These are phyloP conservation scores for Emergomyces pasteurianus DNA, from an alignment of 2,329 filamentous ascomycete genomes.

Conservation along the genomic window DNA sequence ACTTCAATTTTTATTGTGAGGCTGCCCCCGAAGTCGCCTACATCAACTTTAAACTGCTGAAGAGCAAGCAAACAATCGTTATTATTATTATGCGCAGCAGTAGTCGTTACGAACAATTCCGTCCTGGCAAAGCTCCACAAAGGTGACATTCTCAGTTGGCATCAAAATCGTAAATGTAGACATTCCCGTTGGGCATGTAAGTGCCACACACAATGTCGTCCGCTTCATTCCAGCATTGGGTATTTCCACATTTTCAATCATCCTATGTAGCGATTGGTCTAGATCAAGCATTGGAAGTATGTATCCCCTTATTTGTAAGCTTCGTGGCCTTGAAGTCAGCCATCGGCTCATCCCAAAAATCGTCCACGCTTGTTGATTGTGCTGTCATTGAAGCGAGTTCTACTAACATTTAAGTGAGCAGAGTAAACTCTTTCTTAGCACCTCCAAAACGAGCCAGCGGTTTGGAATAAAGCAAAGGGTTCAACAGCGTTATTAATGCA, in stretches of 20 bases:
- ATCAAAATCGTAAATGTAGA: slow-evolving; percentile 67
- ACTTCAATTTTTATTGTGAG: slow-evolving; percentile 54
- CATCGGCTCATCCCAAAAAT: slow-evolving; percentile 86
- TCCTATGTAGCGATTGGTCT: slow-evolving; percentile 46
- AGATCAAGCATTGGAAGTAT: slow-evolving; percentile 66
- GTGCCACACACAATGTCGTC: slow-evolving; percentile 67
- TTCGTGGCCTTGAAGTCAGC: slow-evolving; percentile 61
- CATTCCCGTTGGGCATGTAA: slow-evolving; percentile 58
- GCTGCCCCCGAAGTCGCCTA: slow-evolving; percentile 48
- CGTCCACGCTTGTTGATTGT: slow-evolving; percentile 66
- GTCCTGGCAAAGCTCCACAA: slow-evolving; percentile 66
- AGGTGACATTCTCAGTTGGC: slow-evolving; percentile 63
- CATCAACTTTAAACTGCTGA: slow-evolving; percentile 62
- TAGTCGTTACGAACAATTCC: slow-evolving; percentile 67
- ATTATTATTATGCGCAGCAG: slow-evolving; percentile 50
- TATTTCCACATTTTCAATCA: slow-evolving; percentile 57
- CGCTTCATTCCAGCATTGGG: slow-evolving; percentile 73
- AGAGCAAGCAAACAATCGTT: slow-evolving; percentile 54
- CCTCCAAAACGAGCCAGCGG: neutral
- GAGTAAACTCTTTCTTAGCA: neutral
- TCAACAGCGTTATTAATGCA: slow-evolving; percentile 32
- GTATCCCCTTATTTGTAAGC: slow-evolving; percentile 44
- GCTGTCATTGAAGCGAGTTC: slow-evolving; percentile 63
- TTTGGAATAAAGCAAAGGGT: slow-evolving; percentile 3
- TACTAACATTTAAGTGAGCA: slow-evolving; percentile 14